Evolutionary conservation across 2,329 filamentous ascomycete genomes (phyloP), one percentile per base, ranked within the genome.

Genomic region (Cladosporium cucumerinum): DNA sequence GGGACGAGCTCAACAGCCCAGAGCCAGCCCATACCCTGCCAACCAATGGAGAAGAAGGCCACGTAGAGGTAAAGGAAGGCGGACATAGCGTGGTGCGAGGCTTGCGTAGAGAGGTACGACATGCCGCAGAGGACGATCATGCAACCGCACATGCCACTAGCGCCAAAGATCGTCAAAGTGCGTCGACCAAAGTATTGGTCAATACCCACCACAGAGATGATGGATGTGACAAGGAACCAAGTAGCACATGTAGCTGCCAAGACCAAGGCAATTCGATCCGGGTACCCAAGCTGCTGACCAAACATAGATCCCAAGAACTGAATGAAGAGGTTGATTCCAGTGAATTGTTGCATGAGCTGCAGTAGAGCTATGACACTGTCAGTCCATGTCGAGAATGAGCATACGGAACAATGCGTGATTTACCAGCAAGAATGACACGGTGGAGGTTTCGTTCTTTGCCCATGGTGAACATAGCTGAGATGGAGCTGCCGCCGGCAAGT

Each of bases 81-180:
- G 0, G 77, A 75, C 14, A 71, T 71, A 11, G 49, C 62, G 23
- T 54, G 43, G 43, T 64, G 54, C 7, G 62, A 49, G 0, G 43
- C 18, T 7, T 57, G 54, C 49, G 69, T 67, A 7, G 34, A 39
- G 6, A 60, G 30, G 8, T 59, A 64, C 25, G 69, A 49, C 57
- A 66, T 68, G 4, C 67, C 65, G 16, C 68, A 66, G 25, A 70
- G 66, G 48, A 72, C 63, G 26, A 72, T 64, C 60, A 73, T 67
- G 46, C 64, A 70, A 10, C 67, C 55, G 21, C 63, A 71, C 71
- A 73, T 73, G 12, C 72, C 72, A 10, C 66, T 67, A 0, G 85
- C 85, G 63, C 88, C 88, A 65, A 89, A 84, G 21, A 91, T 78
- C 86, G 91, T 90, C 67, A 91, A 82, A 72, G 85, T 84, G 18